Percentiles rank a stretch among this genome's conserved stretches.
These are phyloP conservation scores for Solanum ossicruentum DNA, from an alignment of 257 asterid genomes.

Conservation along the genomic window DNA sequence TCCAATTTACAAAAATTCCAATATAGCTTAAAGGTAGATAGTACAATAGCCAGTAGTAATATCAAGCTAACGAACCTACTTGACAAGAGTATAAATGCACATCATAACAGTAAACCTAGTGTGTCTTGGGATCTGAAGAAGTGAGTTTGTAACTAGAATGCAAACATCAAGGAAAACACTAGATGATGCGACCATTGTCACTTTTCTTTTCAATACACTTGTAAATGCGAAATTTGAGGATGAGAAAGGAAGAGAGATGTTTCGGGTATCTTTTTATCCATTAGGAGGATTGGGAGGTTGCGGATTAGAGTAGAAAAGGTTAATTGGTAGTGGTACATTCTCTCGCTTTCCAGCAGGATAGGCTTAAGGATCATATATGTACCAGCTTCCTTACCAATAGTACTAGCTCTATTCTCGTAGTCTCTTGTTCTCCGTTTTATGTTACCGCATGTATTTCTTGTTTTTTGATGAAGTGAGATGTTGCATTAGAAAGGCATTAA, in stretches of 20 bases:
- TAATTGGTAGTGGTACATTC: not conserved
- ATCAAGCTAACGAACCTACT: not conserved
- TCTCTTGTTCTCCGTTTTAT: not conserved
- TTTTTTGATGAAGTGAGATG: too few species aligned
- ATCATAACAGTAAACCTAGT: not conserved
- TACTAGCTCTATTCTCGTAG: not conserved
- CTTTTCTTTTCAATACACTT: not conserved
- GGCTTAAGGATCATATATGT: not conserved
- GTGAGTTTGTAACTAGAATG: not conserved
- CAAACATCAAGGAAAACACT: not conserved
- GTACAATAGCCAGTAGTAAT: not conserved
- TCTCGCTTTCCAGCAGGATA: not conserved
- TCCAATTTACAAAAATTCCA: not conserved
- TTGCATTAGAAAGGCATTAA: too few species aligned
- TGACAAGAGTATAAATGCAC: not conserved
- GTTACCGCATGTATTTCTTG: not conserved
- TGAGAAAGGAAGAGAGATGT: not conserved
- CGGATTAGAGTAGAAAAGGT: not conserved
- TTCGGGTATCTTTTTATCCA: not conserved
- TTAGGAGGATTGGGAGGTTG: not conserved
- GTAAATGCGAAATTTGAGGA: not conserved
- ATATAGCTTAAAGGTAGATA: not conserved
- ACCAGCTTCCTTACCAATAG: not conserved
- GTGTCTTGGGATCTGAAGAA: not conserved
- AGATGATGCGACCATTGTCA: not conserved